phyloP scores from a whole-genome alignment of 2,329 filamentous ascomycete species.

The Apiospora saccharicola region DNA sequence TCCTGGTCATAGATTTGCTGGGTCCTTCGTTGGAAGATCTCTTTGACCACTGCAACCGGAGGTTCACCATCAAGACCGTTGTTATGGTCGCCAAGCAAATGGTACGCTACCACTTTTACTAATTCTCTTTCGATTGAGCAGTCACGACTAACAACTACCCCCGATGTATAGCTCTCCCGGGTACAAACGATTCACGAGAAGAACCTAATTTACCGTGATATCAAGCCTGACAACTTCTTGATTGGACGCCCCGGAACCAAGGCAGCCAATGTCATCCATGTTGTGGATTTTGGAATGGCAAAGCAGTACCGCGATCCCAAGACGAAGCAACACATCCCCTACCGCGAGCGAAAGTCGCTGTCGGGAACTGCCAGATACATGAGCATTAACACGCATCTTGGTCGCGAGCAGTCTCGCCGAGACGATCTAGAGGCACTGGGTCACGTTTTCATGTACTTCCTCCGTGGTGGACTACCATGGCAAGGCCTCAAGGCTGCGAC shows the following conservation, averaged over 20 bases:
- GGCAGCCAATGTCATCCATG: slow-evolving; percentile 96
- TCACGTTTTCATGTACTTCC: slow-evolving; percentile 79
- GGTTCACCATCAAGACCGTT: slow-evolving; percentile 96
- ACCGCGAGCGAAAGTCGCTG: slow-evolving; percentile 94
- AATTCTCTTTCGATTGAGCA: background rate
- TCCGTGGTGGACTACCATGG: slow-evolving; percentile 75
- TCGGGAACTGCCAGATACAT: slow-evolving; percentile 98
- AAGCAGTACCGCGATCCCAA: slow-evolving; percentile 99
- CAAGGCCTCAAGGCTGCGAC: slow-evolving; percentile 77
- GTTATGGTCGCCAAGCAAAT: slow-evolving; percentile 99
- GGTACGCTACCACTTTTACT: slow-evolving; percentile 58
- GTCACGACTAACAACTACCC: slow-evolving; percentile 37
- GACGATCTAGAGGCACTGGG: slow-evolving; percentile 92
- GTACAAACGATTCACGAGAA: slow-evolving; percentile 97
- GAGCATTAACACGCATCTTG: slow-evolving; percentile 99
- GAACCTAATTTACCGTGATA: slow-evolving; percentile 98
- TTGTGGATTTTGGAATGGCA: slow-evolving; percentile 99
- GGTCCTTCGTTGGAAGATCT: slow-evolving; percentile 95
- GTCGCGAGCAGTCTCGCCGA: slow-evolving; percentile 92
- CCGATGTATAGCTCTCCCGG: slow-evolving; percentile 72
- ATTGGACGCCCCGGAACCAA: slow-evolving; percentile 93
- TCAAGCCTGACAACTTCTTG: slow-evolving; percentile 99
- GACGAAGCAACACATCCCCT: slow-evolving; percentile 98
- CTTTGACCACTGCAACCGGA: slow-evolving; percentile 95
- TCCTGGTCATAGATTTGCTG: slow-evolving; percentile 95